These are phyloP conservation scores for Salix arbutifolia DNA, from an alignment of 345 rosid species.

Conservation along the genomic window DNA sequence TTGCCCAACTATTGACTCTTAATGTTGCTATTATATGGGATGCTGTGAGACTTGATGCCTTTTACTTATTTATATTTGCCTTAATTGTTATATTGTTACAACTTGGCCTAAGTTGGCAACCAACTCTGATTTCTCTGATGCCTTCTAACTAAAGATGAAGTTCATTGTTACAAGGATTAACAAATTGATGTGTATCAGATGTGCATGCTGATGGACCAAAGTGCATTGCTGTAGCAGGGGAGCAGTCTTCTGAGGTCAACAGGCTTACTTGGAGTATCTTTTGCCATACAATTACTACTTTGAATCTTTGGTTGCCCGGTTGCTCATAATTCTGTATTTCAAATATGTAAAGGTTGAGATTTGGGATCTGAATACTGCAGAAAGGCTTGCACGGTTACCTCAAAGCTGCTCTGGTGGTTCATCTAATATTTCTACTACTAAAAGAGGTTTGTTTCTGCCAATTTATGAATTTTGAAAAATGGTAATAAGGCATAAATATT, in stretches of 20 bases:
- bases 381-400: conserved; percentile 47
- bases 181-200: conserved; percentile 22
- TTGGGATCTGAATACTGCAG: conserved; percentile 71
- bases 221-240: conserved; percentile 76
- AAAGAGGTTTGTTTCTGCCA: conserved; percentile 45
- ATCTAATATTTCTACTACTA: conserved; percentile 36
- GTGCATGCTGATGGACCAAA: conserved; percentile 36
- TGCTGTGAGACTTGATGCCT: background rate
- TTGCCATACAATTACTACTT: background rate
- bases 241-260: conserved; percentile 61
- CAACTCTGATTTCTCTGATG: background rate
- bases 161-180: background rate
- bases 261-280: background rate
- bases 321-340: conserved; percentile 16
- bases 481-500: too few species aligned
- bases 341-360: conserved; percentile 60
- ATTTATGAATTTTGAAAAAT: background rate
- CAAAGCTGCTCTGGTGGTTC: conserved; percentile 34
- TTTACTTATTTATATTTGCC: background rate
- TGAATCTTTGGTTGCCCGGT: background rate
- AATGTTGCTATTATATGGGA: background rate
- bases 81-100: background rate
- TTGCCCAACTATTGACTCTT: conserved; percentile 16
- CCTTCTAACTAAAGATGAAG: background rate
- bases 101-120: background rate